Evolutionary conservation across 2,329 filamentous ascomycete genomes (phyloP), one percentile per base, ranked within the genome.

Genomic region (Aspergillus hiratsukae): DNA sequence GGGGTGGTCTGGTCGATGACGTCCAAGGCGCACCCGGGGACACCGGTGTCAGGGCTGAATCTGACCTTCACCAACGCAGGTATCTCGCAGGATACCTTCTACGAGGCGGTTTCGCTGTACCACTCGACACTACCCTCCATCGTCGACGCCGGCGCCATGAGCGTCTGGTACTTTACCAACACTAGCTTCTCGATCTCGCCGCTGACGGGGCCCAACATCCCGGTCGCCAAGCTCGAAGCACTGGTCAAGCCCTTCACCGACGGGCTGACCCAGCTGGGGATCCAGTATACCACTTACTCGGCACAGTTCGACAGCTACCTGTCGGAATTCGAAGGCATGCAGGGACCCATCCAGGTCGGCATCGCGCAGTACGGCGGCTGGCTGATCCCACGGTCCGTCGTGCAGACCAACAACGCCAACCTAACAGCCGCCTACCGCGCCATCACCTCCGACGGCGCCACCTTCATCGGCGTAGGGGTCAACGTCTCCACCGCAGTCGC

Each of bases 1-100:
- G 84, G 76, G 2, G 75, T 86, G 1, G 81, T 87, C 1, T 68
- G 78, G 17, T 82, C 80, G 1, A 75, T 86, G 67, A 86, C 81
- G 0, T 72, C 80, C 43, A 81, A 80, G 58, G 76, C 79, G 1
- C 75, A 84, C 65, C 69, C 74, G 0, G 76, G 80, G 54, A 67
- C 66, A 6, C 67, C 69, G 0, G 72, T 79, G 3, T 73, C 76
- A 1, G 81, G 77, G 2, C 74, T 78, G 1, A 76, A 72, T 4
- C 64, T 84, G 8, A 71, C 68, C 0, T 80, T 83, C 59, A 66
- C 61, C 14, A 64, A 56, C 9, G 56, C 67, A 0, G 62, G 66
- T 4, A 69, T 72, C 7, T 68, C 75, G 0, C 65, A 71, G 27
- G 76, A 80, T 23, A 70, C 64, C 0, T 85, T 80, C 70, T 85